A percentile compares a stretch with the other conserved stretches of the same genome.
Evolutionary conservation across 2,329 filamentous ascomycete species (phyloP).

Genomic region (Xenoacremonium recifei): DNA sequence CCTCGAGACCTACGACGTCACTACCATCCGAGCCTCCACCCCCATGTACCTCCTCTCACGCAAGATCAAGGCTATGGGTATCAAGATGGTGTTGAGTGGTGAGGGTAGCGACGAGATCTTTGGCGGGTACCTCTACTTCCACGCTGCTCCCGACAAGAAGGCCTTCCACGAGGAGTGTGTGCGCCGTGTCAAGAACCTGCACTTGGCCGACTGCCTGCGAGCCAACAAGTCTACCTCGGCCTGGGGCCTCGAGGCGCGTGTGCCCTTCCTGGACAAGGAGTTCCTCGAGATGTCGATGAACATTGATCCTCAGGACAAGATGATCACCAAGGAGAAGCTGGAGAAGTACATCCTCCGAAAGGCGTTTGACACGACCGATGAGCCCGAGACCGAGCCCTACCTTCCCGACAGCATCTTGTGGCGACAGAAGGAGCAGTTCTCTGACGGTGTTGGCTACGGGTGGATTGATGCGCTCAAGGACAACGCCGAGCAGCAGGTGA

Average conservation of each 20-base stretch:
- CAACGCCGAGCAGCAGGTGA: slow-evolving; percentile 83
- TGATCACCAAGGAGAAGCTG: slow-evolving; percentile 85
- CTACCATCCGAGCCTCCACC: slow-evolving; percentile 95
- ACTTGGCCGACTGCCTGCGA: slow-evolving; percentile 91
- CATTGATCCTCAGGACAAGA: slow-evolving; percentile 91
- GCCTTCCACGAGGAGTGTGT: slow-evolving; percentile 97
- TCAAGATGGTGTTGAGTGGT: slow-evolving; percentile 98
- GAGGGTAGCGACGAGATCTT: slow-evolving; percentile 99
- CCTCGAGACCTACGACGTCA: slow-evolving; percentile 96
- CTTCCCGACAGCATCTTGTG: slow-evolving; percentile 95
- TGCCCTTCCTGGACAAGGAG: slow-evolving; percentile 96
- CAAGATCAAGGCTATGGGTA: slow-evolving; percentile 99
- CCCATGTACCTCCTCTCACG: slow-evolving; percentile 97
- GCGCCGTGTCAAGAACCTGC: slow-evolving; percentile 91
- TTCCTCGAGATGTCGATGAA: slow-evolving; percentile 93
- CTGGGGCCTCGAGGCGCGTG: slow-evolving; percentile 96
- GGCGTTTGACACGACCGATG: slow-evolving; percentile 90
- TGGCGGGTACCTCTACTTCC: slow-evolving; percentile 98
- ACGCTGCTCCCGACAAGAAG: slow-evolving; percentile 84
- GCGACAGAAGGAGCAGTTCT: slow-evolving; percentile 99
- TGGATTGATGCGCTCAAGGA: slow-evolving; percentile 99
- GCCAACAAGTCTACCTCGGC: slow-evolving; percentile 99
- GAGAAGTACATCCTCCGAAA: slow-evolving; percentile 99
- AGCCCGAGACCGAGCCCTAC: slow-evolving; percentile 79
- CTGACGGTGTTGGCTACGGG: slow-evolving; percentile 95